Base-by-base conservation (phyloP, 2,329 filamentous ascomycete genomes). In the Fusarium floridanum region DNA sequence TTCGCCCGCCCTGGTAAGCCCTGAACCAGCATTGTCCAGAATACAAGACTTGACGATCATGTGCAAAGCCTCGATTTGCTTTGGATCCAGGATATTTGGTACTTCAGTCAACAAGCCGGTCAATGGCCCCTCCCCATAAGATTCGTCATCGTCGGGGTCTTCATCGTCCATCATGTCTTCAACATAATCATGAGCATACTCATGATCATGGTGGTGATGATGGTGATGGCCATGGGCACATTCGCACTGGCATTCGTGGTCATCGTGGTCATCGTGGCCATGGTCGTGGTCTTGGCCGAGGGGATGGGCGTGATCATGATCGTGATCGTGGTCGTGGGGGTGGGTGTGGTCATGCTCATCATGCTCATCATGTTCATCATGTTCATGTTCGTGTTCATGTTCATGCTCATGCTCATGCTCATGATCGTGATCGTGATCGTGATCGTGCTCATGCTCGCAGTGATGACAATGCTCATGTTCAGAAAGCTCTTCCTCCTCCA, bases 31-130 rank as follows among this genome's bases (percentile, higher is more conserved):
- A n/a, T 91, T 91, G 78, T 97, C 94, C 24, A 98, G 91, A 63
- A 98, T 97, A 72, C 95, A 97, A 16, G 94, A 95, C 86, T 98
- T 98, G 78, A 98, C 93, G 69, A 98, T 97, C 95, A 98, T 98
- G 65, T 97, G 96, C 63, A 98, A 85, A 7, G 97, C 95, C 83
- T 98, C 96, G 64, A 98, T 98, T 83, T 98, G 96, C 66, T 95
- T 95, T 0, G 96, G 96, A 50, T 97, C 95, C 34, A 98, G 87
- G 41, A 98, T 97, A 75, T 98, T 93, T 34, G 96, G 96, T 14
- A 98, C 95, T 81, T 98, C 96, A 0, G 96, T 98, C 65, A 98
- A 85, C 16, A 98, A 85, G 14, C 96, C 96, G 20, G 94, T 93
- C 80, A 94, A 88, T 24, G 94, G 93, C 5, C 94, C 94, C 74